These are phyloP conservation scores for Tulasnella sp. DNA, from an alignment of 768 basidiomycete species.

Conservation along the genomic window DNA sequence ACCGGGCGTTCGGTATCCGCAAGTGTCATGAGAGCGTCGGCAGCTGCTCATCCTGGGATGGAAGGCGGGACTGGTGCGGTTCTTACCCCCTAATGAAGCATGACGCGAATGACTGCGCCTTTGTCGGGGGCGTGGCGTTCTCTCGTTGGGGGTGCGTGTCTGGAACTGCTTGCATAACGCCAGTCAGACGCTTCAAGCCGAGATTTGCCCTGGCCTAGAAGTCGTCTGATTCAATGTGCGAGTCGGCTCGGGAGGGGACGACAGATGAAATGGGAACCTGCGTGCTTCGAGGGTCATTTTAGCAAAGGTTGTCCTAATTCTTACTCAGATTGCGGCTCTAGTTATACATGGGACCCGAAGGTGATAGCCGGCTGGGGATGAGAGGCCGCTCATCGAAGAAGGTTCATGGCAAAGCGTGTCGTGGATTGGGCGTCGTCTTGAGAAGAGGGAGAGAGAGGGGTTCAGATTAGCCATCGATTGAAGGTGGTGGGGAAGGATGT, in stretches of 20 bases:
- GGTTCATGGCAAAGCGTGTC: neutral
- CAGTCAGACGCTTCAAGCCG: too few species aligned
- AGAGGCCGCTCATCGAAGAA: neutral
- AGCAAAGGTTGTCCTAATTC: too few species aligned
- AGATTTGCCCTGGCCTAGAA: too few species aligned
- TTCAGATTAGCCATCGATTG: neutral
- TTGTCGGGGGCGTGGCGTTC: neutral
- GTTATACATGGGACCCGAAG: neutral
- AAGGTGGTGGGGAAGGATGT: neutral
- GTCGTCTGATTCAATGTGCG: too few species aligned
- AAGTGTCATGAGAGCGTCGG: neutral
- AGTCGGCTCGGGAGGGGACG: too few species aligned
- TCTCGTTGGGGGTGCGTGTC: neutral
- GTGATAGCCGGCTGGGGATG: too few species aligned
- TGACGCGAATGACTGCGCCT: neutral
- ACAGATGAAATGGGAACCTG: too few species aligned
- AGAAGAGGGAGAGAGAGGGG: neutral
- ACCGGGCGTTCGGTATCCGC: neutral
- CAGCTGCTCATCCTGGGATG: neutral
- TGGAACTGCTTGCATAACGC: too few species aligned
- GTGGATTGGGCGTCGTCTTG: neutral
- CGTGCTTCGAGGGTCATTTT: too few species aligned
- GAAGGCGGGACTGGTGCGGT: neutral
- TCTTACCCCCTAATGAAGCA: neutral
- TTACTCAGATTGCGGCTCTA: neutral